Evolutionary conservation across 73 alveolate genomes (phyloP), one percentile per base, ranked within the genome.

Genomic region (Strombidium stylifer): DNA sequence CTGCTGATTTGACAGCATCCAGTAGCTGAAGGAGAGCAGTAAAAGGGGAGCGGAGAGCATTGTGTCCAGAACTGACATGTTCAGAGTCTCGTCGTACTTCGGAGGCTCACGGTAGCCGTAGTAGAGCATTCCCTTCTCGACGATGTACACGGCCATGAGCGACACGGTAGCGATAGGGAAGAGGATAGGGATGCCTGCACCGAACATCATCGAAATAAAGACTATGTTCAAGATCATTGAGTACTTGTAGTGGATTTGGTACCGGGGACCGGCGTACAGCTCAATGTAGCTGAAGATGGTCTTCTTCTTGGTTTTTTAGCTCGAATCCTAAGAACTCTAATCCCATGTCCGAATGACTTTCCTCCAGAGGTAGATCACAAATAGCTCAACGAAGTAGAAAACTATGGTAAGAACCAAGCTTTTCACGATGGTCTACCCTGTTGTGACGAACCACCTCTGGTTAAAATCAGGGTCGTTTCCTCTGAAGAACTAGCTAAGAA

Each of bases 141-240:
- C 20, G 12, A 49, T 7, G 47, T 66, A 66, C 10, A 48, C 32
- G 1, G 52, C 42, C 27, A 50, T 2, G 32, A 49, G 49, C 7
- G 80, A 48, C 15, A 47, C 69, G 4, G 49, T 21, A 14, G 80
- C 80, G 3, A 66, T 66, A 1, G 80, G 80, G 27, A 42, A 66
- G 11, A 66, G 58, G 18, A 47, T 49, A 18, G 80, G 80, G 37
- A 66, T 48, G 20, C 80, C 80, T n/a, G 80, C 64, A 27, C 80
- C 80, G 21, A 42, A 66, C 58, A 66, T 42, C 23, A 66, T 21
- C 1, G 80, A 48, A 8, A 66, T 49, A 20, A 28, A 66, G 4
- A 69, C 49, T 2, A 66, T 34, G 31, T 66, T 66, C 27, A 66
- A 24, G 6, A 66, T 66, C 1, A 56, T 42, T 31, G 69, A 48